Conservation (phyloP, 768 basidiomycete genomes). For the Paxillus rubicundulus region DNA sequence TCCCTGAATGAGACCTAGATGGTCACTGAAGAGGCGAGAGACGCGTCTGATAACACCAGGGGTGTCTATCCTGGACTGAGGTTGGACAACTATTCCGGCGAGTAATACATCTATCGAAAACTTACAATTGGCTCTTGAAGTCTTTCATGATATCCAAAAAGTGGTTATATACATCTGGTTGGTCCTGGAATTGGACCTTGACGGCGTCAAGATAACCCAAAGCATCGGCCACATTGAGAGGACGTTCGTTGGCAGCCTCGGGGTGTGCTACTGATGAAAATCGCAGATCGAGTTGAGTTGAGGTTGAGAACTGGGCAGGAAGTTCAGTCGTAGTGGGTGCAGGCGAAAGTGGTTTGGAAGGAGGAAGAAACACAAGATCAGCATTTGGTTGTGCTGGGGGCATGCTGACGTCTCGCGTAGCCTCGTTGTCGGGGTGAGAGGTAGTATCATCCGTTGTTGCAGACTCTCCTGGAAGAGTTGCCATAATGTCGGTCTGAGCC, state of each 20-base stretch:
- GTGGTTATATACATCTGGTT: conserved; percentile 61
- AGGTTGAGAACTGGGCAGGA: conserved; percentile 5
- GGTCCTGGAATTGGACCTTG: conserved; percentile 56
- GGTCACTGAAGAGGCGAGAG: conserved; percentile 87
- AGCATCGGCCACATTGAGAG: conserved; percentile 61
- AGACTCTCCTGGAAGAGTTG: conserved; percentile 1
- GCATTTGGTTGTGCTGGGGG: conserved; percentile 11
- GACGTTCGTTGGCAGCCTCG: conserved; percentile 36
- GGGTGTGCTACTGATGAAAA: conserved; percentile 22
- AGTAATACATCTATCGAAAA: conserved; percentile 1
- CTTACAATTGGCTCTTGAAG: conserved; percentile 63
- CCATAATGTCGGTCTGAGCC: conserved; percentile 10
- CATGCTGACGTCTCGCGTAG: conserved; percentile 27
- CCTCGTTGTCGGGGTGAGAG: conserved; percentile 1
- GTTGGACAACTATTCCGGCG: background rate
- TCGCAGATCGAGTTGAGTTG: conserved; percentile 4
- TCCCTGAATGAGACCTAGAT: conserved; percentile 89
- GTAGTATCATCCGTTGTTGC: conserved; percentile 11
- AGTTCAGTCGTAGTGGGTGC: conserved; percentile 12
- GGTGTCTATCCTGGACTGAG: conserved; percentile 78
- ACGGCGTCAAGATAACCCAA: conserved; percentile 63
- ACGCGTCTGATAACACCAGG: conserved; percentile 97
- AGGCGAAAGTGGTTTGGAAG: conserved; percentile 10
- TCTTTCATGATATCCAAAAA: conserved; percentile 75
- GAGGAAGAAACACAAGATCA: conserved; percentile 8